Conservation (phyloP, 345 rosid genomes). For the Populus nigra region DNA sequence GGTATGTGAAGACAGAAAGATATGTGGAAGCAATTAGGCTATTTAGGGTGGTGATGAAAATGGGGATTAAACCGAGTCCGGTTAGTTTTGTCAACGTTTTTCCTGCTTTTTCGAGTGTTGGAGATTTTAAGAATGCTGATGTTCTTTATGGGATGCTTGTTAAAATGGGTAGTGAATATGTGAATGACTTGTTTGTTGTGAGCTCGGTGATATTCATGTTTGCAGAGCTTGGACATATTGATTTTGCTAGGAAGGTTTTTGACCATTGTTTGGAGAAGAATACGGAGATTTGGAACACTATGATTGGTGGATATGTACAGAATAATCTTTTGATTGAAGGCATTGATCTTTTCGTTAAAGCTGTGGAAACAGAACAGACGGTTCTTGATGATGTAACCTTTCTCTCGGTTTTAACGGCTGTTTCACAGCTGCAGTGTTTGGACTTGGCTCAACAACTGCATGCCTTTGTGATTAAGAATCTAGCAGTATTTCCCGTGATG, state of each 20-base stretch:
- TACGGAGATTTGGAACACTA: conserved; percentile 82
- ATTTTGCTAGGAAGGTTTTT: conserved; percentile 61
- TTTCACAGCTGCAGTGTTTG: conserved; percentile 65
- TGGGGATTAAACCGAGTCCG: conserved; percentile 59
- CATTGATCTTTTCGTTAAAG: conserved; percentile 58
- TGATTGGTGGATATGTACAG: conserved; percentile 70
- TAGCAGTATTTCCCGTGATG: conserved; percentile 41
- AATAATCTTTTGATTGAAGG: conserved; percentile 44
- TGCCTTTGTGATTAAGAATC: conserved; percentile 59
- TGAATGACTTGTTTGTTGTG: conserved; percentile 61
- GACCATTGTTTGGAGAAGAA: conserved; percentile 54
- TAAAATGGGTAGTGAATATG: conserved; percentile 58
- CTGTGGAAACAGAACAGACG: conserved; percentile 42
- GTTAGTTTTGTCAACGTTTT: conserved; percentile 78
- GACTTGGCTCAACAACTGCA: conserved; percentile 62
- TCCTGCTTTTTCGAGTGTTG: conserved; percentile 59
- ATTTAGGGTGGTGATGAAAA: conserved; percentile 60
- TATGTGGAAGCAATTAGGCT: conserved; percentile 48
- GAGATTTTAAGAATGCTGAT: conserved; percentile 46
- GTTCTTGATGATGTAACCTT: conserved; percentile 64
- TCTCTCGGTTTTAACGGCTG: conserved; percentile 57
- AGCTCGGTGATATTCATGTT: conserved; percentile 67
- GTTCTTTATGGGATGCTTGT: conserved; percentile 62
- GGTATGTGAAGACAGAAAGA: conserved; percentile 75
- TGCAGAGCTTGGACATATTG: conserved; percentile 66